phyloP scores from a whole-genome alignment of 305 asterid genomes.

The Fraxinus dipetala region DNA sequence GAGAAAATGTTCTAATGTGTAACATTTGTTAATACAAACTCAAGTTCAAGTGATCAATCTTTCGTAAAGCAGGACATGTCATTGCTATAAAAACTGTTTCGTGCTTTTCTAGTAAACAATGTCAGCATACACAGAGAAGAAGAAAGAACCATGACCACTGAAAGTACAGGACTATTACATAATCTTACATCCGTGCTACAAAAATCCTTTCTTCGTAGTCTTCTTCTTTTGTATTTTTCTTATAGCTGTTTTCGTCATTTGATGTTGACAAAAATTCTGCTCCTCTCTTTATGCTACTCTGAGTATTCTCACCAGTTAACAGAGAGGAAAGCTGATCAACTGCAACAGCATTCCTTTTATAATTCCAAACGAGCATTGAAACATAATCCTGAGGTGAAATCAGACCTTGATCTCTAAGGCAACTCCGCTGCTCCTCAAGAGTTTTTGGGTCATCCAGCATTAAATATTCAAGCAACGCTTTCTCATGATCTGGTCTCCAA shows the following conservation, averaged over 20 bases:
- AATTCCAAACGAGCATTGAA: conserved; percentile 95
- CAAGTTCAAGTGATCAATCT: neutral
- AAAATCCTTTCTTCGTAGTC: conserved; percentile 43
- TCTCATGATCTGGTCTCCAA: conserved; percentile 95
- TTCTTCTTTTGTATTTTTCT: conserved; percentile 35
- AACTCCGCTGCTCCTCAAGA: conserved; percentile 64
- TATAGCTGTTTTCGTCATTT: conserved; percentile 32
- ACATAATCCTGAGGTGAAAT: conserved; percentile 89
- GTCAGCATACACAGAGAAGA: conserved; percentile 31
- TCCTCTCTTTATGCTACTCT: conserved; percentile 24
- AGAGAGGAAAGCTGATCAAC: conserved; percentile 42
- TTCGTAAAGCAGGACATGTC: neutral
- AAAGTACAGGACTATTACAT: conserved; percentile 1
- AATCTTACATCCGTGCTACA: conserved; percentile 47
- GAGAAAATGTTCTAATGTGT: neutral
- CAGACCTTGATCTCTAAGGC: conserved; percentile 73
- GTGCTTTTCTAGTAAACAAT: conserved; percentile 16
- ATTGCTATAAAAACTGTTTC: conserved; percentile 7
- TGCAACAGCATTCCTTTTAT: conserved; percentile 66
- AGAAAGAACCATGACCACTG: conserved; percentile 19
- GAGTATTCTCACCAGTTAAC: conserved; percentile 23
- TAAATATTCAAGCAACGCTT: conserved; percentile 77
- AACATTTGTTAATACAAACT: neutral
- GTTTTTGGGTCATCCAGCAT: conserved; percentile 62
- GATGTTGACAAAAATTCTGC: conserved; percentile 43